phyloP scores from a whole-genome alignment of 2,329 filamentous ascomycete species.

The Cladosporium sp. region DNA sequence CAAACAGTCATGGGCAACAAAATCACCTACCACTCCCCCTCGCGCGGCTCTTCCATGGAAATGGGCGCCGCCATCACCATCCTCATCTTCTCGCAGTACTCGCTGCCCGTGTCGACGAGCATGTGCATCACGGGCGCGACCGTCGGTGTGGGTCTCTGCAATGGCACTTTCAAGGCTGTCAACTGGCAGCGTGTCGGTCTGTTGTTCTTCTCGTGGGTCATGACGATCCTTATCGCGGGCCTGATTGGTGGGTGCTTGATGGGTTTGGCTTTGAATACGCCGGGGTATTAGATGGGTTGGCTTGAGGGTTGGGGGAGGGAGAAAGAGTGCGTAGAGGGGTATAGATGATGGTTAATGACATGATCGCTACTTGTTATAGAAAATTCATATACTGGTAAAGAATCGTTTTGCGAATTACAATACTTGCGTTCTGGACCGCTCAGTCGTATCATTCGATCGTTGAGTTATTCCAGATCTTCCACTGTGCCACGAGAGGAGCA shows the following conservation, averaged over 20 bases:
- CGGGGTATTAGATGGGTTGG: constrained; percentile 32
- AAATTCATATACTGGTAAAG: too few relatives aligned
- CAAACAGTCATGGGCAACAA: constrained; percentile 55
- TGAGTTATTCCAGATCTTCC: too few relatives aligned
- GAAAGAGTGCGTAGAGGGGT: not conserved
- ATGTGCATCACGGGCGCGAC: constrained; percentile 62
- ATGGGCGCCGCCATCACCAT: constrained; percentile 60
- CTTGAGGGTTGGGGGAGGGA: not conserved
- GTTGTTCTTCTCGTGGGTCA: constrained; percentile 58
- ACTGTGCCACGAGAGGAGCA: too few relatives aligned
- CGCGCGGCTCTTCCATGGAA: constrained; percentile 58
- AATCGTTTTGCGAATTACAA: too few relatives aligned
- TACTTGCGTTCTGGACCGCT: too few relatives aligned
- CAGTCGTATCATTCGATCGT: too few relatives aligned
- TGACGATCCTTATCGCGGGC: constrained; percentile 56
- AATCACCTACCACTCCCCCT: constrained; percentile 56
- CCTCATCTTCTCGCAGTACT: constrained; percentile 59
- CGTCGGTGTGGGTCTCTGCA: constrained; percentile 61
- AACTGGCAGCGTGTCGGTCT: constrained; percentile 61
- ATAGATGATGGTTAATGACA: too few relatives aligned
- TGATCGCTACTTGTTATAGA: too few relatives aligned
- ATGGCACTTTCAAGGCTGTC: constrained; percentile 54
- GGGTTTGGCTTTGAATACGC: constrained; percentile 60
- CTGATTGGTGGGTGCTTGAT: constrained; percentile 57
- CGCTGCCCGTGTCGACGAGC: constrained; percentile 60